Evolutionary conservation across 495 filamentous ascomycete genomes (phyloP), one percentile per base, ranked within the genome.

Genomic region (Aspergillus cavernicola): DNA sequence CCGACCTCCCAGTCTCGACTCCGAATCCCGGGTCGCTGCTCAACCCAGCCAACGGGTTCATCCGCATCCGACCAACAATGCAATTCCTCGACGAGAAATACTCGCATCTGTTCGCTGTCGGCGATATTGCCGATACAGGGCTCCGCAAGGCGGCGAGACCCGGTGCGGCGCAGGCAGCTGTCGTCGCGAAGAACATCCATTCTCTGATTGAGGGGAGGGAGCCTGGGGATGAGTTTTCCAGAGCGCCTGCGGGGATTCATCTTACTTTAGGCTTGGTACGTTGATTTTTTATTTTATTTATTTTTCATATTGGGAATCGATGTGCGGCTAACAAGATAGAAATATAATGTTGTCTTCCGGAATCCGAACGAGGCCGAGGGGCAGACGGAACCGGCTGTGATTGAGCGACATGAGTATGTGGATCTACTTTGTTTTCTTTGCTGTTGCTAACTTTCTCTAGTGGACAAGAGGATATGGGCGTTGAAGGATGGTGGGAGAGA

Each of bases 101-200:
- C 32, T 63, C 73, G 0, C 70, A 82, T 40, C 57, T 86, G 2
- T 86, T 81, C 52, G 79, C 75, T 0, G 71, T 82, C 10, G 83
- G 83, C 1, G 83, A 86, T 55, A 82, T 86, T 19, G 81, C 82
- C 6, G 77, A 81, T 38, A 81, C 80, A 1, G 74, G 76, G 13
- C 75, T 76, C 1, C 75, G 76, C 32, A 82, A 79, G 41, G 83
- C 80, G 44, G 79, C 78, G 12, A 66, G 81, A 12, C 79, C 80
- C 0, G 75, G 73, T 1, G 58, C 68, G 6, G 66, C 68, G 11
- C 83, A 86, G 59, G 77, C 80, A 5, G 69, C 62, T 4, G 63
- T 80, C 4, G 80, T 78, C 1, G 70, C 70, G 3, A 70, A 71
- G 36, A 86, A 86, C 42, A 80, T 86, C 8, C 40, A 74, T 28